Base-by-base conservation (phyloP, 2,329 filamentous ascomycete species). In the Zymoseptoria pseudotritici region DNA sequence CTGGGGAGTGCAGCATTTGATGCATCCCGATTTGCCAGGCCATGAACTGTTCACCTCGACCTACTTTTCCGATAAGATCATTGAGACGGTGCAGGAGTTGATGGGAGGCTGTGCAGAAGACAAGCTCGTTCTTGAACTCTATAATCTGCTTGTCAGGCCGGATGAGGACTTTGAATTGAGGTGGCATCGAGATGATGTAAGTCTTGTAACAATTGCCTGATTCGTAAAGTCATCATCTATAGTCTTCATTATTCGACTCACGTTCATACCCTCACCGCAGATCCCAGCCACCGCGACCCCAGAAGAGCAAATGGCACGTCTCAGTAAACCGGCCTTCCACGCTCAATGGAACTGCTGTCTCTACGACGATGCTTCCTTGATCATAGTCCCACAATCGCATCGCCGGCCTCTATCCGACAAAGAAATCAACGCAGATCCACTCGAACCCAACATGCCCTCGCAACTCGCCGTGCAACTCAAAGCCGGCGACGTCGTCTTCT, bases 261-360 rank as follows among this genome's bases (percentile, higher is more conserved):
- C 22, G n/a, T 26, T 2, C 2, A 9, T 6, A 5, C 8, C 8
- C 11, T 53, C 17, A 19, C 17, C 24, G 24, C 20, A 57, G 55
- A 57, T 57, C n/a, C 24, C 55, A 57, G 42, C 55, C 10, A 57
- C 55, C 1, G 88, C 86, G 0, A 80, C 79, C 0, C 70, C 83
- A 0, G 85, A 86, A n/a, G 85, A 91, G 69, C 91, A 96, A 73
- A 69, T 83, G 49, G 75, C 74, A 51, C 76, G 87, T 21, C 76
- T 95, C 58, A 70, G 72, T 1, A 76, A 82, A 61, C 82, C 84
- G 0, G 84, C 86, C 57, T 85, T 82, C 68, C 90, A 94, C 68
- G 87, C 90, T 49, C 91, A 96, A 77, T 96, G 90, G 82, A 96
- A 96, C 72, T 79, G 95, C 53, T 86, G 90, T 10, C 78, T 96